A percentile compares a stretch with the other conserved stretches of the same genome.
phyloP scores from a whole-genome alignment of 2,329 filamentous ascomycete genomes.

The Sphaerostilbella broomeana region DNA sequence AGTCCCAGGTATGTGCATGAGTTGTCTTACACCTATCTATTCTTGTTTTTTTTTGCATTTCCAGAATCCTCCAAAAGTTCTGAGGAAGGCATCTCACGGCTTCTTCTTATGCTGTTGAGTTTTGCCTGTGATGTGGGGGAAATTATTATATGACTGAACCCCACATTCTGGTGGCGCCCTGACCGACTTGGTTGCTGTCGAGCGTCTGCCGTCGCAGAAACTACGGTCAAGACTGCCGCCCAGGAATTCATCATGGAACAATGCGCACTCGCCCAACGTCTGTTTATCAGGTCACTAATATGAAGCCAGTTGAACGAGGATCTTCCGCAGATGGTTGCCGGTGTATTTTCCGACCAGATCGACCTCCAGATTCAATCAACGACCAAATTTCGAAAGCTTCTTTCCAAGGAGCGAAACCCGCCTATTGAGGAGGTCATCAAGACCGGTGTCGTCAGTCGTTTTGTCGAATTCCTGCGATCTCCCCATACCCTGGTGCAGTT shows the following conservation, averaged over 20 bases:
- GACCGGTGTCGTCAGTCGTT: slow-evolving; percentile 93
- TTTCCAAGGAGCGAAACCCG: slow-evolving; percentile 98
- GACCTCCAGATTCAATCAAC: slow-evolving; percentile 95
- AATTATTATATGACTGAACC: slow-evolving; percentile 25
- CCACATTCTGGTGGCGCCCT: slow-evolving; percentile 24
- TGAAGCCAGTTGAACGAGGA: slow-evolving; percentile 82
- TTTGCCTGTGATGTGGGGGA: slow-evolving; percentile 28
- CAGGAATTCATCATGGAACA: neutral
- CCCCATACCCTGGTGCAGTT: slow-evolving; percentile 98
- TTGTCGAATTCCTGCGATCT: slow-evolving; percentile 96
- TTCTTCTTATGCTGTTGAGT: slow-evolving; percentile 10
- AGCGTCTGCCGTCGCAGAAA: slow-evolving; percentile 10
- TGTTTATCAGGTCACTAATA: slow-evolving; percentile 10
- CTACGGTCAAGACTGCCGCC: too few species aligned
- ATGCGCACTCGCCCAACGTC: neutral
- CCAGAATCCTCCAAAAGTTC: neutral
- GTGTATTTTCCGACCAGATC: slow-evolving; percentile 98
- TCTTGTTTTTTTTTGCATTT: slow-evolving; percentile 11
- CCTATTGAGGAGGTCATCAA: slow-evolving; percentile 99
- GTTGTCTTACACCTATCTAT: too few species aligned
- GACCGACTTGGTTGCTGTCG: slow-evolving; percentile 15
- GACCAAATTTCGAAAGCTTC: slow-evolving; percentile 95
- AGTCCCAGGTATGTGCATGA: slow-evolving; percentile 77
- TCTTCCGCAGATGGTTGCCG: slow-evolving; percentile 94
- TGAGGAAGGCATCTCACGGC: slow-evolving; percentile 3